Evolutionary conservation across 305 asterid species (phyloP), one percentile per base, ranked within the genome.

Genomic region (Withania somnifera): DNA sequence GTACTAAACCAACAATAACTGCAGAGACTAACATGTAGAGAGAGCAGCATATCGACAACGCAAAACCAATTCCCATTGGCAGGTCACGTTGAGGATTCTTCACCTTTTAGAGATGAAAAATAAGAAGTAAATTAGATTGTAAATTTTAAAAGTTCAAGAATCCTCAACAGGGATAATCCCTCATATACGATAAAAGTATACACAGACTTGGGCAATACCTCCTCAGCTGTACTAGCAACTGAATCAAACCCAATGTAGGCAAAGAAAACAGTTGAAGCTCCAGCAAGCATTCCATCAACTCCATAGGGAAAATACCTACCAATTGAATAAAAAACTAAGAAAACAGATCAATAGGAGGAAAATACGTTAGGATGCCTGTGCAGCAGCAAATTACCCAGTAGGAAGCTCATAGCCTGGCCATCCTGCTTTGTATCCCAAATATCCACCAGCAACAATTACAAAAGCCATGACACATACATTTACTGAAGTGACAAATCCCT

Each of bases 221-320:
- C 99, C 88, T 95, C 99, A 15, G 99, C 98, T 81, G 99, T 92
- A 87, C 99, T 95, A 80, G 99, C 97, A 75, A 95, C 97, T 52
- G 95, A 88, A 89, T 95, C 99, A 84, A 95, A 95, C 53, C 99
- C 99, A 82, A 94, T 89, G 81, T 77, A 95, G 11, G 99, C 92
- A 88, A 95, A 95, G 89, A 94, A 95, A 79, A 95, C 98, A 22
- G 99, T 94, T 58, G 99, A 92, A 80, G 99, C 97, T 73, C 99
- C 99, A 78, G 98, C 97, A 85, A 95, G 98, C 97, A 95, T 88
- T 80, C 99, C 99, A 90, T 95, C 90, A 32, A 88, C 97, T 63
- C 99, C 99, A 56, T 84, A 95, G 2, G 98, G 98, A 42, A 95
- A 88, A 86, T 95, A 95, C 79, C 99, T 94, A 66, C 45, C 68